Base-by-base conservation (phyloP, 148 eudicot species). In the Silene latifolia region DNA sequence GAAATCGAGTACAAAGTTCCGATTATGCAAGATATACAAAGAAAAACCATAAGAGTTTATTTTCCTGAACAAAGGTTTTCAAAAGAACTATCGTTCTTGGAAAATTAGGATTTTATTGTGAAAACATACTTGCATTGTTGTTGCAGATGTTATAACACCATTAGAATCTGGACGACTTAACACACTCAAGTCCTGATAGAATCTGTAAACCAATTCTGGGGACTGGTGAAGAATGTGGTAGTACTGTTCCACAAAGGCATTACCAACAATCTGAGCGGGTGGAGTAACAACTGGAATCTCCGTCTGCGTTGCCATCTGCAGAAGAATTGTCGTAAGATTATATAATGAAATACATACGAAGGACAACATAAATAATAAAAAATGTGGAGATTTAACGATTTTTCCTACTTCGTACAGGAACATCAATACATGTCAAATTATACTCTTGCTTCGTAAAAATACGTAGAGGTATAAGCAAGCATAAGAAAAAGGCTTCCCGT, bases 191-290 rank as follows among this genome's bases (percentile, higher is more conserved):
- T 91, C 93, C 47, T 88, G 87, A 74, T 91, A 91, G 83, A 91
- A 91, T 67, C 81, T 84, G 76, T 81, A 78, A 67, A 88, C 97
- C 66, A 74, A 39, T 66, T 89, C 91, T 4, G 93, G 93, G 47
- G 89, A 83, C 27, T 80, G 81, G 72, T 91, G 90, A 69, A 89
- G 93, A 69, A 91, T 88, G 60, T 80, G 86, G 83, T 91, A 89
- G 76, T 88, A 91, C 80, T 91, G 97, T 68, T 79, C 88, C 9
- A 91, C 93, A 76, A 91, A 91, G 60, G 97, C 97, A 86, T 86
- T 85, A 39, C 89, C 97, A 79, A 89, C 85, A 74, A 86, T 86
- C 77, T 85, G 85, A 39, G 90, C 86, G 76, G 80, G 64, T 9
- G 80, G 80, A 15, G 64, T 70, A 63, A 56, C 64, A 19, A 64